Evolutionary conservation across 2,329 filamentous ascomycete genomes (phyloP).

Genomic region (Periglandula ipomoeae): DNA sequence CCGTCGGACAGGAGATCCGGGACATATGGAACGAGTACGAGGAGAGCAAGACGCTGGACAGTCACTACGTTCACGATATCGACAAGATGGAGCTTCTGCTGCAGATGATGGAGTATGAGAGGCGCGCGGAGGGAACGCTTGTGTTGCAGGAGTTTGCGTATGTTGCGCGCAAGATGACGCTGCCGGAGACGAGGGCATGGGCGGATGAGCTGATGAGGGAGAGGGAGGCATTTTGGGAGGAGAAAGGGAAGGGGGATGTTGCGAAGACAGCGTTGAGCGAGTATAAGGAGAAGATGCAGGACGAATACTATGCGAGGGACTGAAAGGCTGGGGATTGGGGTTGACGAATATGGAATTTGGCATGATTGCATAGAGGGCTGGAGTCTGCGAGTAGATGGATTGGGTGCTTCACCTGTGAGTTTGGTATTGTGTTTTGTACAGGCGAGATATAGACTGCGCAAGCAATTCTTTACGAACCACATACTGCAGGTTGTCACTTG

Average conservation of each 20-base stretch:
- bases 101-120: slow-evolving; percentile 97
- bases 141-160: slow-evolving; percentile 83
- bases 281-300: slow-evolving; percentile 33
- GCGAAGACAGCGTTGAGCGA: slow-evolving; percentile 37
- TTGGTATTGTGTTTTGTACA: neutral
- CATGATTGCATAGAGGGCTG: neutral
- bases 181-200: slow-evolving; percentile 76
- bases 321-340: neutral
- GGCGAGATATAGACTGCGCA: slow-evolving; percentile 4
- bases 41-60: slow-evolving; percentile 73
- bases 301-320: slow-evolving; percentile 38
- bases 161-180: slow-evolving; percentile 62
- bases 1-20: slow-evolving; percentile 60
- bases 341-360: neutral
- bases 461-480: no score
- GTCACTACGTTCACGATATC: slow-evolving; percentile 86
- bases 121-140: slow-evolving; percentile 50
- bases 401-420: neutral
- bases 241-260: slow-evolving; percentile 36
- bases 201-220: slow-evolving; percentile 67
- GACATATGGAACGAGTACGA: slow-evolving; percentile 94
- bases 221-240: slow-evolving; percentile 62
- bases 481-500: no score
- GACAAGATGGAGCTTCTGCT: slow-evolving; percentile 93
- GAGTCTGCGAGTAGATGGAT: no score